Evolutionary conservation across 345 rosid genomes (phyloP), one percentile per base, ranked within the genome.

Genomic region (Physaria fendleri): DNA sequence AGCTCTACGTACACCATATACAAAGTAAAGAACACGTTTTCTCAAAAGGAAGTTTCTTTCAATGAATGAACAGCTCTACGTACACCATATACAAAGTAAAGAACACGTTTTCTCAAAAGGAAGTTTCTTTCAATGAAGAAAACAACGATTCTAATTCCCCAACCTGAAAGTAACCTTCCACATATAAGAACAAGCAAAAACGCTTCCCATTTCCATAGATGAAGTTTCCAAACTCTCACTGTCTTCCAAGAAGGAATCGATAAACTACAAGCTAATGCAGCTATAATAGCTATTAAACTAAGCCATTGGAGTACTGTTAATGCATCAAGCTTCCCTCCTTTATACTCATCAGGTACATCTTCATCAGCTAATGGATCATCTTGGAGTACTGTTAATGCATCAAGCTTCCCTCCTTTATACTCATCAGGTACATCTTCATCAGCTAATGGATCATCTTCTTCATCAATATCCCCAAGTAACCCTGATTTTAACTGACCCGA

Each of bases 131-230:
- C 97, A 4, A 93, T 80, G 28, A 86, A 83, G 47, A 86, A 84
- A 7, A 93, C 99, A 2, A 79, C 65, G 12, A 93, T 30, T 20
- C 79, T 67, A 33, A 89, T 89, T 35, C 89, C 97, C 97, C 97
- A 93, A 12, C 97, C 95, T 0, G 99, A 89, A 9, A 93, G 83
- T 38, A 93, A 35, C 30, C 97, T 72, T 5, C 94, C 99, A 42
- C 94, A 88, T 23, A 93, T 86, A 68, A 93, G 73, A 47, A 93
- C 94, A 11, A 86, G 56, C 40, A 86, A 23, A 64, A 88, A 62
- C 2, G 86, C 87, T 66, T 81, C 82, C 99, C 99, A 93, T 77
- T 85, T 89, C 97, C 95, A 89, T 3, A 93, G 43, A 41, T 61
- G 56, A n/a, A 93, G 88, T 15, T 81, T 42, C 85, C 88, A 78